Conservation (phyloP, 2,329 filamentous ascomycete species). For the Colletotrichum endophyticum region DNA sequence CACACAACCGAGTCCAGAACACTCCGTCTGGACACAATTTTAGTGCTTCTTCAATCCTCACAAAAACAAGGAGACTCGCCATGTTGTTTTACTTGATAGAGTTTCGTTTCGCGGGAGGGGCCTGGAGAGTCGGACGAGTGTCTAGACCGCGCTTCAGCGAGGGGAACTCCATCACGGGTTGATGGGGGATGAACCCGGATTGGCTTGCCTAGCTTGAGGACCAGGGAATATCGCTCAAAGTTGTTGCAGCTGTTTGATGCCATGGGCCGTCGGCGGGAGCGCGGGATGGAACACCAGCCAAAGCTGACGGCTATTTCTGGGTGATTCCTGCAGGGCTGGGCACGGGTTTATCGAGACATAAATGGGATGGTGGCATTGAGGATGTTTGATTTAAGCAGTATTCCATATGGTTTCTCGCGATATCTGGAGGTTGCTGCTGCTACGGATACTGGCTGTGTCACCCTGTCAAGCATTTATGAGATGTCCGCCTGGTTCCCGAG, state of each 20-base stretch:
- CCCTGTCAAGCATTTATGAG: not conserved
- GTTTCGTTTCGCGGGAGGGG: not conserved
- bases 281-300: not conserved
- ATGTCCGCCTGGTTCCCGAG: not conserved
- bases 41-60: not conserved
- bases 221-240: not conserved
- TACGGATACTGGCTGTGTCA: not conserved
- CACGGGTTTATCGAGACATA: not conserved
- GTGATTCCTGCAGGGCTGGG: not conserved
- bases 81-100: not conserved
- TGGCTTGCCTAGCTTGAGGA: not conserved
- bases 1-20: not conserved
- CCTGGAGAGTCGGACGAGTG: not conserved
- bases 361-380: not conserved
- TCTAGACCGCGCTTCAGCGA: not conserved
- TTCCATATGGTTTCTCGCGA: not conserved
- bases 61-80: not conserved
- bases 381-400: not conserved
- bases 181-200: not conserved
- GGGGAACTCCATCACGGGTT: not conserved
- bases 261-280: not conserved
- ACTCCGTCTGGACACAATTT: not conserved
- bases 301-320: not conserved
- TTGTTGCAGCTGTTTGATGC: not conserved
- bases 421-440: not conserved